Evolutionary conservation across 2,329 filamentous ascomycete genomes (phyloP), one percentile per base, ranked within the genome.

Genomic region (Thielaviopsis cerberus): DNA sequence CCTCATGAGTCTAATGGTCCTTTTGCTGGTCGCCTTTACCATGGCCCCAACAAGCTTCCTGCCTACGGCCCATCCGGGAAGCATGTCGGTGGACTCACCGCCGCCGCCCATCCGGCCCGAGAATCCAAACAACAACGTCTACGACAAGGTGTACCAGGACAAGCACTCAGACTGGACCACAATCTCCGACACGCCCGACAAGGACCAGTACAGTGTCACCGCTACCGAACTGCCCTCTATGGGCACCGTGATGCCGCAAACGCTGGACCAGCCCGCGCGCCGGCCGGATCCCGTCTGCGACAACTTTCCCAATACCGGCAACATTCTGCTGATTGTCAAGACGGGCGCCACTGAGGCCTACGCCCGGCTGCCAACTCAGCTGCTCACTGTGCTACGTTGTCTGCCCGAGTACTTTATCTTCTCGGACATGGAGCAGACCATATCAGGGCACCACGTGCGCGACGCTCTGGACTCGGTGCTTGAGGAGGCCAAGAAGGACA

Each of bases 281-380:
- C 62, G 58, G 25, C 59, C 57, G 53, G 66, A 69, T 45, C 64
- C 66, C 51, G 55, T 67, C 4, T 73, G 72, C 65, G 67, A 66
- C 23, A 61, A 63, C 53, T 72, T 76, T 53, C 72, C 74, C 11
- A 69, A 75, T 58, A 72, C 70, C 11, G 72, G 72, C 51, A 71
- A 72, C 62, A 69, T 77, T 34, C 67, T 76, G 26, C 67, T 80
- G 25, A 67, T 80, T 53, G 73, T 81, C 67, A 80, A 80, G 68
- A 81, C 78, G 3, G 77, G 78, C 37, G 76, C 77, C 1, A 76
- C 75, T 45, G 77, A 80, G 64, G 67, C 75, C 20, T 76, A 72
- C 59, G 68, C 72, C 27, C 74, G 73, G 52, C 66, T 81, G 1
- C 76, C 78, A 1, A 77, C 74, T 3, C 77, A 80, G 63, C 69